phyloP scores from a whole-genome alignment of 1,139 yeast species.

The Geotrichum candidum region DNA sequence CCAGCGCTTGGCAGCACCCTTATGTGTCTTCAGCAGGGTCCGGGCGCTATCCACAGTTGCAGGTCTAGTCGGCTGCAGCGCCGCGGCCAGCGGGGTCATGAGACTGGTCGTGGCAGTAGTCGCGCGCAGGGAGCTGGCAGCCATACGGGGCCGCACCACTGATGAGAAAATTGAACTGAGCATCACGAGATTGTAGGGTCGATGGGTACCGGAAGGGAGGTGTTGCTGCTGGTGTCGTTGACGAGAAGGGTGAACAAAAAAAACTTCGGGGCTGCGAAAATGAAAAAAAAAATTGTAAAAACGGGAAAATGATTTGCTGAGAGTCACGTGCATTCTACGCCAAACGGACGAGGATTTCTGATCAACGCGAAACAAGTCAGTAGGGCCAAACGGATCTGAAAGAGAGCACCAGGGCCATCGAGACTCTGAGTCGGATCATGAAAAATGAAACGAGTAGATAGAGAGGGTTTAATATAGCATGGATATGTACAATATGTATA shows the following conservation, averaged over 20 bases:
- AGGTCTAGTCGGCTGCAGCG: constrained; percentile 3
- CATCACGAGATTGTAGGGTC: background rate
- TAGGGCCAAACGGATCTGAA: no score
- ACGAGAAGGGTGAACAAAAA: background rate
- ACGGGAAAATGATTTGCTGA: background rate
- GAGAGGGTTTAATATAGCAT: background rate
- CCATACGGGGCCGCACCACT: constrained; percentile 7
- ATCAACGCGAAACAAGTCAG: no score
- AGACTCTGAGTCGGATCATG: background rate
- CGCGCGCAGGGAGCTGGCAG: background rate
- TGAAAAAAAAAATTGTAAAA: background rate
- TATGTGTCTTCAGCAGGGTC: constrained; percentile 53
- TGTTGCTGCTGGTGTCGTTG: background rate
- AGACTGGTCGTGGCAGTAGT: constrained; percentile 1
- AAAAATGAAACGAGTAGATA: background rate
- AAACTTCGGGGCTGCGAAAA: background rate
- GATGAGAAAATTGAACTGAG: constrained; percentile 9
- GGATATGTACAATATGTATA: background rate
- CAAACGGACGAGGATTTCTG: background rate
- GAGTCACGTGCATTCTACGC: background rate
- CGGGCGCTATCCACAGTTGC: constrained; percentile 30
- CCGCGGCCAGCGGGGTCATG: constrained; percentile 9
- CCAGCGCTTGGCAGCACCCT: constrained; percentile 80
- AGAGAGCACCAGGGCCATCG: no score
- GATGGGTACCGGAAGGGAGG: background rate